Evolutionary conservation across 441 rosid genomes (phyloP), one percentile per base, ranked within the genome.

Genomic region (Erodium texanum): DNA sequence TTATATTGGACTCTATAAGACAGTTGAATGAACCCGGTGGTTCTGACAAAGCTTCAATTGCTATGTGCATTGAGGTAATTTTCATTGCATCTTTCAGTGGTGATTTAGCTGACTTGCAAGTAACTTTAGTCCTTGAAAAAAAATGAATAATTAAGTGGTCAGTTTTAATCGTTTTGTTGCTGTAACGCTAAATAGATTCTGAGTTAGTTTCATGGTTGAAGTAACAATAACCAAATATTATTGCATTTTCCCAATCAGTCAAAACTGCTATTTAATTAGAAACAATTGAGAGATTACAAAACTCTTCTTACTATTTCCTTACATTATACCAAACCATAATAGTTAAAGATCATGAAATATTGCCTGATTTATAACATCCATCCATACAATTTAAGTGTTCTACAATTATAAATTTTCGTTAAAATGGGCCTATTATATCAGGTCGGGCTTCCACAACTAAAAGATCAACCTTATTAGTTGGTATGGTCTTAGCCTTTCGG

Each of bases 1-100:
- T 85, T 50, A 85, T 94, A 56, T 34, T 89, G 62, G 96, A 94
- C 75, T 89, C 96, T 62, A 84, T 94, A 61, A 70, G 87, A 24
- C 82, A 76, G 67, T 77, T 85, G 87, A 84, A 84, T 78, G 92
- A 76, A 79, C 83, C 85, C 5, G 70, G 79, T 74, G 96, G 96
- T 81, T 88, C 90, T 77, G 95, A 91, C 64, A 78, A 77, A 67
- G 82, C 87, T 69, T 82, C 89, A 20, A 88, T 93, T 72, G 76
- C 88, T 65, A 48, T 34, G 70, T 88, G 81, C 80, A 81, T 87
- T 68, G 92, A 94, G 96, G 99, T 94, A 74, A 2, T 38, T 36
- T 41, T 58, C 69, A 7, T 34, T 27, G 72, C 70, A 65, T 67
- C 50, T n/a, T 7, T 68, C 65, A 34, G 8, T 36, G 48, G 6